A percentile compares a stretch with the other conserved stretches of the same genome.
These are phyloP conservation scores for Wallacemonas sp. DNA, from an alignment of 208 protist genomes.

Conservation along the genomic window DNA sequence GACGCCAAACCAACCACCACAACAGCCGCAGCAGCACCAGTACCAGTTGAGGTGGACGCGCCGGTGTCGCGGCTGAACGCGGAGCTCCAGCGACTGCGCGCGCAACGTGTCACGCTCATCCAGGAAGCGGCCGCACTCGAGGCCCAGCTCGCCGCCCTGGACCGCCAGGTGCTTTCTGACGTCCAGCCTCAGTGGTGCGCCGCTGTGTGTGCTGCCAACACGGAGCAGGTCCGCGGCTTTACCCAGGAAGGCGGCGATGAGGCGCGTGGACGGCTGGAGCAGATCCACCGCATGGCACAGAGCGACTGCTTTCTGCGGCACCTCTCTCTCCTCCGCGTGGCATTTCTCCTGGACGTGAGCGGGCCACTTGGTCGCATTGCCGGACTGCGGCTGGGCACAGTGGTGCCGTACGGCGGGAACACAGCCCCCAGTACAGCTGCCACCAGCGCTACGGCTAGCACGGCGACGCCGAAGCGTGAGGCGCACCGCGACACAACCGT, in stretches of 20 bases:
- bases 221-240: slow-evolving; percentile 36
- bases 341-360: slow-evolving; percentile 56
- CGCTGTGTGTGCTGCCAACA: slow-evolving; percentile 16
- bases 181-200: not conserved
- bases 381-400: slow-evolving; percentile 61
- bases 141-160: slow-evolving; percentile 21
- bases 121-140: slow-evolving; percentile 15
- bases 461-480: no score
- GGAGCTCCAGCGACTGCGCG: not conserved
- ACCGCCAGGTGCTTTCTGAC: not conserved
- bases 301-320: slow-evolving; percentile 28
- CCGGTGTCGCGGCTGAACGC: not conserved
- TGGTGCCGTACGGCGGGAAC: slow-evolving; percentile 17
- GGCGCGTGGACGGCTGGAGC: slow-evolving; percentile 12
- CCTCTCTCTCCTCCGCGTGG: slow-evolving; percentile 36
- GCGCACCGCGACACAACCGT: not conserved
- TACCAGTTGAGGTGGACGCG: no score
- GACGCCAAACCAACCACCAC: no score
- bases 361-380: slow-evolving; percentile 57
- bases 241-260: slow-evolving; percentile 30
- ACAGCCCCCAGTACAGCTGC: not conserved
- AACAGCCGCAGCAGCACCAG: no score
- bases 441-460: not conserved
- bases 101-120: slow-evolving; percentile 17
- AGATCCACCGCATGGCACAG: slow-evolving; percentile 16